phyloP scores from a whole-genome alignment of 2,329 filamentous ascomycete genomes.

The Fusarium nygamai region DNA sequence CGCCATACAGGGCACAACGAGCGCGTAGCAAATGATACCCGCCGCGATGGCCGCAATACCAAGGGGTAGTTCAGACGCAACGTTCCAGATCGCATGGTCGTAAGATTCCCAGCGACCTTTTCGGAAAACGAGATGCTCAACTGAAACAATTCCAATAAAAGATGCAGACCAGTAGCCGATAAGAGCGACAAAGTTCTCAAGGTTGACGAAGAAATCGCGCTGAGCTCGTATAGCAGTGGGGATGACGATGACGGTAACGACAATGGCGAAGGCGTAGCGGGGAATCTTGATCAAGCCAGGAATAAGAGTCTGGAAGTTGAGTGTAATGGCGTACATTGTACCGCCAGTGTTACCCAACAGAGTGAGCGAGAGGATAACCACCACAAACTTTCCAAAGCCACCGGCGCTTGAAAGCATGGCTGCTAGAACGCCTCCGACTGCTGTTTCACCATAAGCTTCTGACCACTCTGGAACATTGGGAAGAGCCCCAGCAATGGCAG shows the following conservation, averaged over 20 bases:
- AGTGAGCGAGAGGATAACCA: conserved; percentile 66
- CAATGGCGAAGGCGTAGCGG: conserved; percentile 65
- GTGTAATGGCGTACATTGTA: conserved; percentile 69
- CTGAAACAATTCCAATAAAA: conserved; percentile 60
- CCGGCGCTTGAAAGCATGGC: conserved; percentile 67
- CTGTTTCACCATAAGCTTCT: conserved; percentile 62
- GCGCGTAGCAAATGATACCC: conserved; percentile 56
- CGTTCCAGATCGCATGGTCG: conserved; percentile 60
- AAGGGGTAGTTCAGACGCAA: conserved; percentile 55
- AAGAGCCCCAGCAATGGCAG: conserved; percentile 70
- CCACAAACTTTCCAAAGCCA: conserved; percentile 70
- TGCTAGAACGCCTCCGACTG: conserved; percentile 67
- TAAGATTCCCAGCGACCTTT: conserved; percentile 55
- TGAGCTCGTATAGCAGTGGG: conserved; percentile 66
- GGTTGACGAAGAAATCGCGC: conserved; percentile 64
- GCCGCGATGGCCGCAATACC: conserved; percentile 60
- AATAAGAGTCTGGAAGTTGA: conserved; percentile 72
- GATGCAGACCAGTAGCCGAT: conserved; percentile 69
- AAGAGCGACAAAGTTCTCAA: conserved; percentile 66
- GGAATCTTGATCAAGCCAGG: conserved; percentile 66
- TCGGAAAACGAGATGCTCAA: conserved; percentile 61
- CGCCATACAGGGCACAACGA: conserved; percentile 68
- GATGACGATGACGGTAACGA: conserved; percentile 68
- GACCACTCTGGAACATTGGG: conserved; percentile 63
- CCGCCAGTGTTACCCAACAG: conserved; percentile 68